A percentile compares a stretch with the other conserved stretches of the same genome.
Evolutionary conservation across 306 rosid genomes (phyloP).

Genomic region (Cercis canadensis): DNA sequence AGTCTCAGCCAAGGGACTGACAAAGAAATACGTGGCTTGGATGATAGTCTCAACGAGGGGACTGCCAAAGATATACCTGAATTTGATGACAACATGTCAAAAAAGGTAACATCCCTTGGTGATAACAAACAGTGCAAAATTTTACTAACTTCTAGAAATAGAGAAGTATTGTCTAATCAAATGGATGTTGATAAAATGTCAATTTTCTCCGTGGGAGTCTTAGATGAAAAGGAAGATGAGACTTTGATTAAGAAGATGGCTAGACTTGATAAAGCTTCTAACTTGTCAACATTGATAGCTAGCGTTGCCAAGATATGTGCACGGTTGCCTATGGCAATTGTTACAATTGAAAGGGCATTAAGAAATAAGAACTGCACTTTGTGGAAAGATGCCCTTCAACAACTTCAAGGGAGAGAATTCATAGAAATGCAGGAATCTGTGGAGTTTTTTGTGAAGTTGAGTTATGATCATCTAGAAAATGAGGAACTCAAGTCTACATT

Average conservation of each 20-base stretch:
- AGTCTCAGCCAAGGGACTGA: neutral
- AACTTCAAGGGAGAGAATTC: neutral
- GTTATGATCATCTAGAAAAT: conserved; percentile 10
- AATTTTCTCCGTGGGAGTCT: too few relatives aligned
- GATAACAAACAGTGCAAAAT: too few relatives aligned
- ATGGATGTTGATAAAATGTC: too few relatives aligned
- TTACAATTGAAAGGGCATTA: neutral
- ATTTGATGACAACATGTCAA: neutral
- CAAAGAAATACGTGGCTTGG: neutral
- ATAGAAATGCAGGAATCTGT: neutral
- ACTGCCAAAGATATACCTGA: neutral
- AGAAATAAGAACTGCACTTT: neutral
- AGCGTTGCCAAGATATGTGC: neutral
- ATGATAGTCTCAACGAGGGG: neutral
- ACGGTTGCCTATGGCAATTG: neutral
- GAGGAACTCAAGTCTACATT: neutral
- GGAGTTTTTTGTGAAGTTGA: neutral
- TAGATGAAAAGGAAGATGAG: neutral
- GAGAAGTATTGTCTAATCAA: too few relatives aligned
- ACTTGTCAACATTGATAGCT: neutral
- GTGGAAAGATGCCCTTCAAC: neutral
- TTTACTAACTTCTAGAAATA: too few relatives aligned
- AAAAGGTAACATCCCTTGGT: neutral
- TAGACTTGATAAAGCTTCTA: neutral
- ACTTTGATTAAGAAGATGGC: neutral